Evolutionary conservation across 129 eudicot species (phyloP).

Genomic region (Artemisia annua): DNA sequence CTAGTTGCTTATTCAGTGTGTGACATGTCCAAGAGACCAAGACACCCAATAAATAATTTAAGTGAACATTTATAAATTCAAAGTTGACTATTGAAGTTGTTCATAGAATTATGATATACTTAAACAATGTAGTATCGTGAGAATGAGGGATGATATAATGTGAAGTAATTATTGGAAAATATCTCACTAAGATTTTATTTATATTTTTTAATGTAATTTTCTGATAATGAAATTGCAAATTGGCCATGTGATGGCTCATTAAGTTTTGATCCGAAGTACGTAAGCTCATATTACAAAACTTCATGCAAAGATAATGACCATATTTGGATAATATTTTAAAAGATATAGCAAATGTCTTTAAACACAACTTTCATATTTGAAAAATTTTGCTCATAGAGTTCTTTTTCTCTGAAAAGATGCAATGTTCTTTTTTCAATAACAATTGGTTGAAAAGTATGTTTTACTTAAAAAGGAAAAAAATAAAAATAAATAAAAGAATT

Average conservation of each 20-base stretch:
- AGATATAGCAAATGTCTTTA: too few species aligned
- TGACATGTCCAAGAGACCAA: too few species aligned
- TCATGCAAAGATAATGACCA: neutral
- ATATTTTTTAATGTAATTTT: neutral
- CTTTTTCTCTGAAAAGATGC: too few species aligned
- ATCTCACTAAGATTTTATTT: slow-evolving; percentile 25
- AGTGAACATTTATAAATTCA: too few species aligned
- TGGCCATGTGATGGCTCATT: slow-evolving; percentile 34
- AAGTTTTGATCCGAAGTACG: neutral
- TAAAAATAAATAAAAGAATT: too few species aligned
- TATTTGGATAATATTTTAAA: neutral
- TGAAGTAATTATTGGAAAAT: slow-evolving; percentile 12
- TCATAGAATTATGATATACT: slow-evolving; percentile 8
- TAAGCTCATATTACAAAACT: slow-evolving; percentile 4
- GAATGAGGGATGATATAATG: slow-evolving; percentile 22
- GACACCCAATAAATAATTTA: too few species aligned
- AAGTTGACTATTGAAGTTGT: slow-evolving; percentile 20
- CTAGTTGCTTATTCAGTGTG: too few species aligned
- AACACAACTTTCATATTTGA: too few species aligned
- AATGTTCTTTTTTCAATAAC: too few species aligned
- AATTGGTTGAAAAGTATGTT: neutral
- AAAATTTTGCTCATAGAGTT: too few species aligned
- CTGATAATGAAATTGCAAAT: slow-evolving; percentile 16
- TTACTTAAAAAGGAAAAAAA: neutral
- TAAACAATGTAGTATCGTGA: slow-evolving; percentile 16